Conservation (phyloP, 169 alveolate genomes). For the Cystoisospora suis region DNA sequence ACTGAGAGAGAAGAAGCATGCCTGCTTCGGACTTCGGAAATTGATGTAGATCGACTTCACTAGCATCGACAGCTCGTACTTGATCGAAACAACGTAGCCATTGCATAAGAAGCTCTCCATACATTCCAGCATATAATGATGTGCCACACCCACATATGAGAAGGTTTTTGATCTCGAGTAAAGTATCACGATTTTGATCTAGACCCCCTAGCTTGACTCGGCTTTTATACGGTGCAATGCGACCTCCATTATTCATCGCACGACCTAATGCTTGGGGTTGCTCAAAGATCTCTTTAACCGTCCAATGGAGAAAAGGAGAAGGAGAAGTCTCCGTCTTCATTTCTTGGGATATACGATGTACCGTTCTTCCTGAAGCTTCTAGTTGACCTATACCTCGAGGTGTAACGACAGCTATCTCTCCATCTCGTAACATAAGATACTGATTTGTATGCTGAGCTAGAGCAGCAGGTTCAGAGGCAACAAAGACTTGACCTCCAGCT, state of each 20-base stretch:
- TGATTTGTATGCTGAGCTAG: slow-evolving; percentile 91
- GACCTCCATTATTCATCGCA: slow-evolving; percentile 85
- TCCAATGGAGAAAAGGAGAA: slow-evolving; percentile 90
- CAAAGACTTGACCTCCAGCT: slow-evolving; percentile 80
- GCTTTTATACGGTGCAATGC: slow-evolving; percentile 73
- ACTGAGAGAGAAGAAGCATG: slow-evolving; percentile 89
- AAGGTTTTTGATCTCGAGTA: slow-evolving; percentile 79
- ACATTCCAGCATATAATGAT: slow-evolving; percentile 88
- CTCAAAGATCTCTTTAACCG: slow-evolving; percentile 89
- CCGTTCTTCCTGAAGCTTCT: slow-evolving; percentile 69
- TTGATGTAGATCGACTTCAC: slow-evolving; percentile 82
- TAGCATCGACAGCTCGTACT: slow-evolving; percentile 89
- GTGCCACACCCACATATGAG: slow-evolving; percentile 94
- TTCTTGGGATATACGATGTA: slow-evolving; percentile 71
- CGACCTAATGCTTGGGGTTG: slow-evolving; percentile 83
- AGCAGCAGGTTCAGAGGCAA: slow-evolving; percentile 95
- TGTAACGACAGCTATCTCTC: slow-evolving; percentile 86
- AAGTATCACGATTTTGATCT: slow-evolving; percentile 78
- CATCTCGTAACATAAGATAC: slow-evolving; percentile 87
- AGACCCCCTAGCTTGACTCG: slow-evolving; percentile 87
- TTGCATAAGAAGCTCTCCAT: slow-evolving; percentile 88
- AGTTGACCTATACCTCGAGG: slow-evolving; percentile 79
- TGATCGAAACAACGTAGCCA: slow-evolving; percentile 79
- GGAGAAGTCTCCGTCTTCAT: slow-evolving; percentile 79
- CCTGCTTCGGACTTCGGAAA: slow-evolving; percentile 83